Base-by-base conservation (phyloP, 163 green algal genomes). In the Scenedesmus sp. region DNA sequence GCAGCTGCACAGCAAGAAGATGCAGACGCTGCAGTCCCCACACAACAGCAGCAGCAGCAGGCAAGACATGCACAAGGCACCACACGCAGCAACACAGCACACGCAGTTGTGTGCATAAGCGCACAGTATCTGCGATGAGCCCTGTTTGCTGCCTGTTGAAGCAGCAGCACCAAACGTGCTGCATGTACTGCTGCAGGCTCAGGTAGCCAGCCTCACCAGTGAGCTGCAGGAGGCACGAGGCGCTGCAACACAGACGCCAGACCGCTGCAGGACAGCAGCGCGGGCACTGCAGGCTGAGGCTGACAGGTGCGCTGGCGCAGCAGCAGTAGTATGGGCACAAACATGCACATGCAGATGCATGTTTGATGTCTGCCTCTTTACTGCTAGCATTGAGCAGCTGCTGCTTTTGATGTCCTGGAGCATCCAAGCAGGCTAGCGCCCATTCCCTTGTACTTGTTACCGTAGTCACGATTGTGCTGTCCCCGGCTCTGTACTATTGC, bases 191-290 rank as follows among this genome's bases (percentile, higher is more conserved):
- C 70, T 88, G 83, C 87, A 91, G 74, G 87, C 87, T 1, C 87
- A 87, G 26, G 74, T 87, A 2, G 4, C 87, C 13, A 87, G 74
- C 70, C 57, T 91, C 4, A 86, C 57, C 34, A 62, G 12, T 66
- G 64, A 91, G 15, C 76, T 91, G 57, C 87, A 91, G 76, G 56
- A 87, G 59, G 87, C 87, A 12, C 46, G 55, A 0, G 87, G 87
- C 1, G 87, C 73, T 79, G 87, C 87, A 77, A 66, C 87, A 52
- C 87, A 64, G 16, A 92, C 88, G 23, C 88, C 88, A 64, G 81
- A 89, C 62, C 62, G 88, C 64, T 92, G 88, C 88, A 88, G 81
- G 54, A 84, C 81, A 73, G 88, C 88, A 57, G 88, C 88, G 15
- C 83, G 81, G 15, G 81, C 70, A 20, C 82, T 92, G 82, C 88